Conservation (phyloP, 108 stramenopile genomes). For the Cyclotella baltica region DNA sequence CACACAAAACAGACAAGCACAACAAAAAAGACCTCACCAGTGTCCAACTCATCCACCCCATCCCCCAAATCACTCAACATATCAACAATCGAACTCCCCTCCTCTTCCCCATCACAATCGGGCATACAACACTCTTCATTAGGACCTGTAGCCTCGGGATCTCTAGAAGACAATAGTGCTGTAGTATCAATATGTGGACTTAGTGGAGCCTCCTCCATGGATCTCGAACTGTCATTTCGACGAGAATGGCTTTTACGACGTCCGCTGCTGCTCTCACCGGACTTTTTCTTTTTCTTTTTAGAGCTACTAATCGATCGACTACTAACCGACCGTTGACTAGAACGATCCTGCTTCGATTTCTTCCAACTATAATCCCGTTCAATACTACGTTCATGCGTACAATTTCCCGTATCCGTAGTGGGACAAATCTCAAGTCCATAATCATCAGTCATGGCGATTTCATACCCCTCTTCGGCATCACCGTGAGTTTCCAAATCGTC, state of each 20-base stretch:
- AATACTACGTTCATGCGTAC: too few relatives aligned
- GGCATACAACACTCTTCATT: background rate
- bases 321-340: background rate
- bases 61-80: slow-evolving; percentile 35
- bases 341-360: background rate
- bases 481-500: too few relatives aligned
- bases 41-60: slow-evolving; percentile 20
- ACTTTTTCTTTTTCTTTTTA: background rate
- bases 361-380: background rate
- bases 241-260: background rate
- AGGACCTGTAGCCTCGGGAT: too few relatives aligned
- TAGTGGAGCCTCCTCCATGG: background rate
- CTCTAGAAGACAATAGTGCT: background rate
- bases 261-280: background rate
- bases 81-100: slow-evolving; percentile 8
- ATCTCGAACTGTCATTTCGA: background rate
- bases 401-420: background rate
- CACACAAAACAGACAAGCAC: too few relatives aligned
- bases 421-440: background rate
- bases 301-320: background rate
- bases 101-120: too few relatives aligned
- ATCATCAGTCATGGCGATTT: slow-evolving; percentile 10
- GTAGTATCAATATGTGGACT: slow-evolving; percentile 27
- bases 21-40: too few relatives aligned
- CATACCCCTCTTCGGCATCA: slow-evolving; percentile 25